Conservation (phyloP, 768 basidiomycete genomes). For the Lactarius hatsudake region DNA sequence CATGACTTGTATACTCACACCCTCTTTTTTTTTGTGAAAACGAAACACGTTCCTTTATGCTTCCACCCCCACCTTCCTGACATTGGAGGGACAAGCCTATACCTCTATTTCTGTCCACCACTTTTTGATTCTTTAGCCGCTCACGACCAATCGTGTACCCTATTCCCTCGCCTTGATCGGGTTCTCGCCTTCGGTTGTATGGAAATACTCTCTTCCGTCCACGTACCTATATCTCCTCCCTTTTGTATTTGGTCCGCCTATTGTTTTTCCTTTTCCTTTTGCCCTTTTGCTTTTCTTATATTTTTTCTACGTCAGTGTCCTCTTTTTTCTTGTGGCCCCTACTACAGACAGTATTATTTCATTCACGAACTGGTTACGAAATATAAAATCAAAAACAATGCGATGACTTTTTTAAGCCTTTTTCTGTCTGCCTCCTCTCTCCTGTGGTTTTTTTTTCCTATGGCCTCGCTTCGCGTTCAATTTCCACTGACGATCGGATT, state of each 20-base stretch:
- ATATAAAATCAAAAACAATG: constrained; percentile 19
- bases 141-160: constrained; percentile 15
- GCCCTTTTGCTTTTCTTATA: constrained; percentile 8
- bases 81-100: neutral
- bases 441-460: neutral
- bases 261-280: neutral
- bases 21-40: constrained; percentile 6
- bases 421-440: neutral
- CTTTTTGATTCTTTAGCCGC: neutral
- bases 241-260: neutral
- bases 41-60: neutral
- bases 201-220: neutral
- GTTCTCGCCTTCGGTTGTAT: constrained; percentile 4
- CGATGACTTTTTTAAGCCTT: constrained; percentile 7
- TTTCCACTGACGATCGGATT: neutral
- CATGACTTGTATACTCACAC: constrained; percentile 16
- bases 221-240: neutral
- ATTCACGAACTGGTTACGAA: constrained; percentile 23
- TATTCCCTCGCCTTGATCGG: neutral
- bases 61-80: neutral
- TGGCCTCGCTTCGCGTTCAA: too few relatives aligned
- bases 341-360: constrained; percentile 5
- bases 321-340: neutral
- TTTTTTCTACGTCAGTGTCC: neutral
- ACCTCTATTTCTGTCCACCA: neutral